Conservation (phyloP, 192 early-diverging fungal genomes). For the Podila verticillata region DNA sequence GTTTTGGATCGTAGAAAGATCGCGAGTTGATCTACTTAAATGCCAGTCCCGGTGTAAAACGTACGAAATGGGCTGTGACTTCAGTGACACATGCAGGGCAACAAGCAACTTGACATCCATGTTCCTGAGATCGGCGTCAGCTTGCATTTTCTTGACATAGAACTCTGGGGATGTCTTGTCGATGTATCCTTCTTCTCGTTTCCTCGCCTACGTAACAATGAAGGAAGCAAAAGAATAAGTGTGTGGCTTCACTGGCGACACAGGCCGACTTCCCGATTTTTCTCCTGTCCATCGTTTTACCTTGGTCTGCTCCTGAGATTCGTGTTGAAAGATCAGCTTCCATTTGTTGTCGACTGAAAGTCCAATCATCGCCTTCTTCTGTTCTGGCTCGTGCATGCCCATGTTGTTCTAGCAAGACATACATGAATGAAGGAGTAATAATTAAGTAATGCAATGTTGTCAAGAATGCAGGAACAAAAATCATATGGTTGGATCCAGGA, state of each 20-base stretch:
- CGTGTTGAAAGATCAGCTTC: conserved; percentile 65
- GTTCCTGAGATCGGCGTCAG: conserved; percentile 56
- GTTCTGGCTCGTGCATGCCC: conserved; percentile 59
- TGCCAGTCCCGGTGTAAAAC: too few species aligned
- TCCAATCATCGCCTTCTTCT: conserved; percentile 57
- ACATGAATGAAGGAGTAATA: not conserved
- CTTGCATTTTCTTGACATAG: conserved; percentile 58
- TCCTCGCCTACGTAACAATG: conserved; percentile 17
- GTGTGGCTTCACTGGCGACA: not conserved
- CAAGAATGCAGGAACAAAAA: too few species aligned
- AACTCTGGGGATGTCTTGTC: conserved; percentile 66
- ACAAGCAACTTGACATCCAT: conserved; percentile 58
- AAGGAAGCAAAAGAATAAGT: not conserved
- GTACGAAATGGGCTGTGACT: conserved; percentile 65
- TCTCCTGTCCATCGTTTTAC: conserved; percentile 4
- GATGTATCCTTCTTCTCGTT: conserved; percentile 28
- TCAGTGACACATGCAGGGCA: conserved; percentile 62
- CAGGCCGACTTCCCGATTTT: not conserved
- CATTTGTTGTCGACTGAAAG: conserved; percentile 66
- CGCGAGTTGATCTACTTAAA: too few species aligned
- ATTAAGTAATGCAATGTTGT: not conserved
- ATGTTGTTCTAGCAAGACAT: conserved; percentile 52
- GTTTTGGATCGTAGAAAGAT: not conserved
- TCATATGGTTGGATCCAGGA: not conserved
- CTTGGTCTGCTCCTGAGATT: conserved; percentile 52